These are phyloP conservation scores for Graphilbum sp. DNA, from an alignment of 2,329 filamentous ascomycete genomes.

Conservation along the genomic window DNA sequence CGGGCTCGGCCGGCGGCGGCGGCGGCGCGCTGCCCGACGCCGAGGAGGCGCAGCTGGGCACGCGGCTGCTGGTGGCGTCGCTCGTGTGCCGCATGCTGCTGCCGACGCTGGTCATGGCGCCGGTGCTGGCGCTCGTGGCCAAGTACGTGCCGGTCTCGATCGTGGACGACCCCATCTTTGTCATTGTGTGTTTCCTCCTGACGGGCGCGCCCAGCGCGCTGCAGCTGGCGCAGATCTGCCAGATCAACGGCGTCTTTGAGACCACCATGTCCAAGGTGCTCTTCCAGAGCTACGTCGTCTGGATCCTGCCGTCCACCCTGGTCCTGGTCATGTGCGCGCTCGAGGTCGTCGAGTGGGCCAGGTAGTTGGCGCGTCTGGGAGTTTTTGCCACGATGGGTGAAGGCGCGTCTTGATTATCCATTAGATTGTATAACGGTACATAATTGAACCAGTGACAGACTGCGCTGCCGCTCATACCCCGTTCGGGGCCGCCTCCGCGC, in stretches of 20 bases:
- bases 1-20: too few species aligned
- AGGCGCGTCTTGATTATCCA: too few species aligned
- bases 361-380: too few species aligned
- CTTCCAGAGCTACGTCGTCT: slow-evolving; percentile 94
- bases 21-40: slow-evolving; percentile 25
- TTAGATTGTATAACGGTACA: too few species aligned
- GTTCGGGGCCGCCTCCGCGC: too few species aligned
- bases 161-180: slow-evolving; percentile 91
- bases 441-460: too few species aligned
- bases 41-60: slow-evolving; percentile 53
- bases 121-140: slow-evolving; percentile 68
- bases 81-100: slow-evolving; percentile 83
- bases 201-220: slow-evolving; percentile 86
- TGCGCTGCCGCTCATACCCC: too few species aligned
- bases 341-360: slow-evolving; percentile 83
- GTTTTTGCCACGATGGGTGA: too few species aligned
- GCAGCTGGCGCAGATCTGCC: slow-evolving; percentile 94
- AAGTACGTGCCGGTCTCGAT: slow-evolving; percentile 91
- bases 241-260: slow-evolving; percentile 94
- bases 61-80: slow-evolving; percentile 69
- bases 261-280: slow-evolving; percentile 82
- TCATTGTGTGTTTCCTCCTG: slow-evolving; percentile 93
- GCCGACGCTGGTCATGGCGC: slow-evolving; percentile 83
- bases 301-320: slow-evolving; percentile 88
- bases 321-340: slow-evolving; percentile 80